These are phyloP conservation scores for Neofusicoccum cordaticola DNA, from an alignment of 2,329 filamentous ascomycete genomes.

Conservation along the genomic window DNA sequence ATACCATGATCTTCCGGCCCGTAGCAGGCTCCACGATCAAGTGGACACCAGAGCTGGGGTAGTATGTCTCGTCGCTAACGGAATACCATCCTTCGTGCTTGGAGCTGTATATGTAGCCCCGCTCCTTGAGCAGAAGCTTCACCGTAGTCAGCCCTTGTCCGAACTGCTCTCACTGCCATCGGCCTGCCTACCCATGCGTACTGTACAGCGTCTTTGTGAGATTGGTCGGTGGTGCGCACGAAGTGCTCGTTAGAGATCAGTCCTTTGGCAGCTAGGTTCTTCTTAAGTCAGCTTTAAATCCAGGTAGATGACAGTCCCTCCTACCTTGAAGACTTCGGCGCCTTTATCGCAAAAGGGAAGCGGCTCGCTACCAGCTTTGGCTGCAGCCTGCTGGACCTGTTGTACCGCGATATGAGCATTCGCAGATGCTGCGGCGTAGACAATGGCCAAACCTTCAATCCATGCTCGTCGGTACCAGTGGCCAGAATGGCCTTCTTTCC, in stretches of 20 bases:
- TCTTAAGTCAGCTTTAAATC: background rate
- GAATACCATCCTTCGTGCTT: slow-evolving; percentile 96
- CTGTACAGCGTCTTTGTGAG: slow-evolving; percentile 80
- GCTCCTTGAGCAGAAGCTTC: slow-evolving; percentile 66
- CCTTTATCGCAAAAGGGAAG: slow-evolving; percentile 88
- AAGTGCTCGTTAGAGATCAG: slow-evolving; percentile 79
- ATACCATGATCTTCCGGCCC: slow-evolving; percentile 74
- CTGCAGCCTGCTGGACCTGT: slow-evolving; percentile 68
- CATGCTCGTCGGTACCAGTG: slow-evolving; percentile 96
- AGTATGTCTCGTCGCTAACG: slow-evolving; percentile 95
- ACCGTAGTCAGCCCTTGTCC: slow-evolving; percentile 11
- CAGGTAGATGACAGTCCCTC: background rate
- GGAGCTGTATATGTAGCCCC: slow-evolving; percentile 75
- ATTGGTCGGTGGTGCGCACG: slow-evolving; percentile 82
- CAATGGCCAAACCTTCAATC: slow-evolving; percentile 65
- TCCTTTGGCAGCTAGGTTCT: slow-evolving; percentile 66
- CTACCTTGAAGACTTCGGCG: slow-evolving; percentile 69
- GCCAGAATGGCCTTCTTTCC: slow-evolving; percentile 70
- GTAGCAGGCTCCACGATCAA: slow-evolving; percentile 74
- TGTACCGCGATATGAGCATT: slow-evolving; percentile 47
- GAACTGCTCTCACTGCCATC: background rate
- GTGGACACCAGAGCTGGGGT: slow-evolving; percentile 73
- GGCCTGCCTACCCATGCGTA: slow-evolving; percentile 69
- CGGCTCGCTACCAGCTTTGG: slow-evolving; percentile 65
- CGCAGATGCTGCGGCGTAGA: background rate